Conservation (phyloP, 345 rosid species). For the Aethionema arabicum region DNA sequence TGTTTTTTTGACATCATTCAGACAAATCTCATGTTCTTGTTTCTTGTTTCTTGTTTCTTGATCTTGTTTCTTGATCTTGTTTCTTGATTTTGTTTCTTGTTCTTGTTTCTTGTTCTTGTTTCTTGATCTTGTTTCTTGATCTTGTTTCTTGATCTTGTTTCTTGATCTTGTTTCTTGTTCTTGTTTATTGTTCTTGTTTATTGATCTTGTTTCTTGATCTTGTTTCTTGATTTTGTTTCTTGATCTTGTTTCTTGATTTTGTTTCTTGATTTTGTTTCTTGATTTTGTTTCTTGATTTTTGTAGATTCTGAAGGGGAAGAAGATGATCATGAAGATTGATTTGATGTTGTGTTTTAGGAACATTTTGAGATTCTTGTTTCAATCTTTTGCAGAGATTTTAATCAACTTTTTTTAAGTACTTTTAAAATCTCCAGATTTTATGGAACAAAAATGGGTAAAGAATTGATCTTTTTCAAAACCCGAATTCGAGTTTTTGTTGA, state of each 20-base stretch:
- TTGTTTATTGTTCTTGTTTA: conserved; percentile 1
- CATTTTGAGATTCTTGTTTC: no score
- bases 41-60: conserved; percentile 7
- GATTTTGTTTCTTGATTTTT: conserved; percentile 3
- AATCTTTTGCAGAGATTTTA: no score
- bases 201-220: no score
- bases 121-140: conserved; percentile 2
- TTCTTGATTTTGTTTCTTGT: conserved; percentile 9
- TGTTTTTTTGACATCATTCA: neutral
- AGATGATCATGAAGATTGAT: conserved; percentile 78
- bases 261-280: conserved; percentile 9
- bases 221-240: neutral
- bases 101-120: neutral
- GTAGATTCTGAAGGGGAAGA: conserved; percentile 85
- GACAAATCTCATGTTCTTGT: neutral
- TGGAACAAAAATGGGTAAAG: no score
- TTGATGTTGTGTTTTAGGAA: neutral
- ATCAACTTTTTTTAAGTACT: no score
- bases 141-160: no score
- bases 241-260: conserved; percentile 3
- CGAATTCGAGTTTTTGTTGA: no score
- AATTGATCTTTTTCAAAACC: no score
- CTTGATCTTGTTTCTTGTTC: neutral
- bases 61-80: no score
- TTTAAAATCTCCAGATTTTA: no score